Conservation (phyloP, 208 protist species). For the Balamuthia mandrillaris region DNA sequence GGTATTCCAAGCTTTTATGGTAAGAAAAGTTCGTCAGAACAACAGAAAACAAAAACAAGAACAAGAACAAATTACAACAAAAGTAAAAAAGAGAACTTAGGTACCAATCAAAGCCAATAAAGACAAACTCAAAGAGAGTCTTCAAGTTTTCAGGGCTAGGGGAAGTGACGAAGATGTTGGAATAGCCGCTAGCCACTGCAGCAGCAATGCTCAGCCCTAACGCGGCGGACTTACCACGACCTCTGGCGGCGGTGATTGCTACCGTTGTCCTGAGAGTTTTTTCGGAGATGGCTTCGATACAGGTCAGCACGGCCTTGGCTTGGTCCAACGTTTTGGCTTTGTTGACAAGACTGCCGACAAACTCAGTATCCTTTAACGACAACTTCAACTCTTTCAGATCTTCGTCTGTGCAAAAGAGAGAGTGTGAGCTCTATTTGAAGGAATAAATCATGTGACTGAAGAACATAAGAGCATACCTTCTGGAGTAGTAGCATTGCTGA, state of each 20-base stretch:
- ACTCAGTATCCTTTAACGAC: constrained; percentile 65
- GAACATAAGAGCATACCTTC: too few species aligned
- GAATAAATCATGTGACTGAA: background rate
- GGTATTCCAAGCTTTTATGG: constrained; percentile 80
- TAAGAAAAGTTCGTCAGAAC: background rate
- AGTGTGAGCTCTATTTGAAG: background rate
- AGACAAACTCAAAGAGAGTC: constrained; percentile 99
- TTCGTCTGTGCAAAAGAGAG: background rate
- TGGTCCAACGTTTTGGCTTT: constrained; percentile 92
- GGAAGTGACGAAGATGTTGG: constrained; percentile 99
- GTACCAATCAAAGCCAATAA: constrained; percentile 87
- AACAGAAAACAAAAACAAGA: background rate
- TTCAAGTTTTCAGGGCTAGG: constrained; percentile 95
- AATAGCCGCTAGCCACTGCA: constrained; percentile 94
- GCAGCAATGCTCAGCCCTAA: constrained; percentile 91
- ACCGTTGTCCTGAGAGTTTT: constrained; percentile 93
- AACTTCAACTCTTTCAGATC: constrained; percentile 71
- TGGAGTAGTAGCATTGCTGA: too few species aligned
- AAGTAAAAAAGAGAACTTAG: background rate
- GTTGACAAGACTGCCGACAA: constrained; percentile 86
- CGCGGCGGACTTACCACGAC: constrained; percentile 95
- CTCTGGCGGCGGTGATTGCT: constrained; percentile 82
- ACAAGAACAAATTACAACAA: background rate
- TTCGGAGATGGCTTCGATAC: constrained; percentile 95
- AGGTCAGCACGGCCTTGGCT: constrained; percentile 91